Percentiles rank a stretch among this genome's conserved stretches.
These are phyloP conservation scores for Mycena leptocephala DNA, from an alignment of 768 basidiomycete species.

Conservation along the genomic window DNA sequence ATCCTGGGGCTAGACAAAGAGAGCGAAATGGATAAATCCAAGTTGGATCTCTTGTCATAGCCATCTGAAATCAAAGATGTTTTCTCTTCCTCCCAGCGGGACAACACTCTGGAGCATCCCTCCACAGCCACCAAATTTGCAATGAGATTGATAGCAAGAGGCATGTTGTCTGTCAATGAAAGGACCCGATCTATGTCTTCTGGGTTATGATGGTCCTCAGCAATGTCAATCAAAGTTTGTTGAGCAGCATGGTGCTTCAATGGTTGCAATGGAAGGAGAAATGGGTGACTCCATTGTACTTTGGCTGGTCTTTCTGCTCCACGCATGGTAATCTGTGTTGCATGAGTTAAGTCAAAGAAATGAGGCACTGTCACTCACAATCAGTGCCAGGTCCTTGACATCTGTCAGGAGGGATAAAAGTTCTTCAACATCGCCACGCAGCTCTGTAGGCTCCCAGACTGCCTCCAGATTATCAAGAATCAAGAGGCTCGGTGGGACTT, in stretches of 20 bases:
- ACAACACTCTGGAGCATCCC: neutral
- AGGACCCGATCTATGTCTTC: neutral
- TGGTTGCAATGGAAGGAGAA: neutral
- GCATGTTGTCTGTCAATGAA: neutral
- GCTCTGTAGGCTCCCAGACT: neutral
- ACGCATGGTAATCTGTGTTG: no score
- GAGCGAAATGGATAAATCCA: neutral
- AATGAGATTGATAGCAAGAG: neutral
- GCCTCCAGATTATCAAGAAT: neutral
- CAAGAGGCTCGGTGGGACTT: neutral
- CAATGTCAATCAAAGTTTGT: neutral
- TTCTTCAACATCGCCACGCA: neutral
- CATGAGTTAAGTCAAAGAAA: no score
- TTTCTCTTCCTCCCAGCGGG: neutral
- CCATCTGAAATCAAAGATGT: neutral
- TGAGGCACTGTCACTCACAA: neutral
- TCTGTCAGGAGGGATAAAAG: neutral
- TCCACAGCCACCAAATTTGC: neutral
- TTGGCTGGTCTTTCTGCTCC: neutral
- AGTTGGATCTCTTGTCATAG: neutral
- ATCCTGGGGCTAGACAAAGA: neutral
- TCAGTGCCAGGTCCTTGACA: neutral
- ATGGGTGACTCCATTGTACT: neutral
- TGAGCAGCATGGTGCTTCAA: neutral
- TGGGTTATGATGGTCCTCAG: neutral